Conservation (phyloP, 1,284 basidiomycete species). For the Marasmius sp. region DNA sequence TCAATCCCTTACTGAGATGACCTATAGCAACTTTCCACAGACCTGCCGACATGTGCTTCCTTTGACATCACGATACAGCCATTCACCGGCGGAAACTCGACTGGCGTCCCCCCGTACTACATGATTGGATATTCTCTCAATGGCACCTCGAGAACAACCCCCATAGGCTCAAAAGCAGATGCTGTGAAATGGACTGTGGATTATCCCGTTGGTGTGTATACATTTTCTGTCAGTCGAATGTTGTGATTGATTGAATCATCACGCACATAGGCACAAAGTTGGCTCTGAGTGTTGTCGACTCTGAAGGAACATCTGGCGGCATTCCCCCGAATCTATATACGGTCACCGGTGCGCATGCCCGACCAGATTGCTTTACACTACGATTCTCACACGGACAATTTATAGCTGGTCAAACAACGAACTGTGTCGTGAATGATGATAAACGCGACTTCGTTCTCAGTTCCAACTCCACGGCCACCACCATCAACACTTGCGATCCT, state of each 20-base stretch:
- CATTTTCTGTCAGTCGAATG: background rate
- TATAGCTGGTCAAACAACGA: constrained; percentile 33
- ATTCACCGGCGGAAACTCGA: constrained; percentile 1
- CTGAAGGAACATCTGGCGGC: constrained; percentile 41
- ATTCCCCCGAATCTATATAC: constrained; percentile 32
- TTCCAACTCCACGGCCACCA: constrained; percentile 42
- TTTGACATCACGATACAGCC: constrained; percentile 8
- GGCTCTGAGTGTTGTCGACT: constrained; percentile 44
- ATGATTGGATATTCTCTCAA: constrained; percentile 45
- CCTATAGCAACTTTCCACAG: constrained; percentile 1
- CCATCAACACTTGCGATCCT: constrained; percentile 43
- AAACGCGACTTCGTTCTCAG: constrained; percentile 35
- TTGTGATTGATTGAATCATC: background rate
- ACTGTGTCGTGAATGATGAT: constrained; percentile 34
- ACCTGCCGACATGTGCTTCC: constrained; percentile 10
- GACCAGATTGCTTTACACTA: background rate
- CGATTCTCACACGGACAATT: no score
- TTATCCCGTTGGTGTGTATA: constrained; percentile 40
- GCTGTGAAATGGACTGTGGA: constrained; percentile 44
- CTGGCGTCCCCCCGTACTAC: constrained; percentile 45
- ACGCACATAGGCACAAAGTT: constrained; percentile 41
- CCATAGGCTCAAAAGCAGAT: constrained; percentile 37
- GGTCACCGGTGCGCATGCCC: constrained; percentile 30
- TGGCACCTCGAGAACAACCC: constrained; percentile 38
- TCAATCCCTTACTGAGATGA: no score